Percentiles rank a stretch among this genome's conserved stretches.
Conservation (phyloP, 352 stramenopile genomes). For the Phytophthora pluvialis region DNA sequence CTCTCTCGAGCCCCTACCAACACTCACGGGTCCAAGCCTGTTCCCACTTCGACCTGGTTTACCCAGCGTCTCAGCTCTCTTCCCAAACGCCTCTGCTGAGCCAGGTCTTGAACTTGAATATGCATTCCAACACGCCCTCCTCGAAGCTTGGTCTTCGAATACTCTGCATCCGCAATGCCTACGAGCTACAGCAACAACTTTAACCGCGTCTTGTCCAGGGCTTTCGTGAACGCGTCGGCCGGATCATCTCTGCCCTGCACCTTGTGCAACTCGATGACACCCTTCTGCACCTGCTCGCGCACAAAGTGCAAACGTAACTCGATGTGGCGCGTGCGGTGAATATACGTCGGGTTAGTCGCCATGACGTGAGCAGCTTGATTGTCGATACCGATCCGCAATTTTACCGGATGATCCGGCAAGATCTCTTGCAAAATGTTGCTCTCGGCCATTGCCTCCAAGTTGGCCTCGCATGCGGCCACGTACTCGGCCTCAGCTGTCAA, state of each 20-base stretch:
- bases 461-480: slow-evolving; percentile 2
- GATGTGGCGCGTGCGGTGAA: slow-evolving; percentile 1
- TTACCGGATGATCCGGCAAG: not conserved
- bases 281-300: slow-evolving; percentile 3
- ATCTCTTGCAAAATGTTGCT: slow-evolving; percentile 8
- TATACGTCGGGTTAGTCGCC: slow-evolving; percentile 2
- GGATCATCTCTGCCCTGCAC: not conserved
- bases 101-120: too few species aligned
- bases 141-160: too few species aligned
- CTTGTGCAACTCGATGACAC: not conserved
- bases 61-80: too few species aligned
- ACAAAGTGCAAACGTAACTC: slow-evolving; percentile 3
- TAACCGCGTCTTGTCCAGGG: slow-evolving; percentile 1
- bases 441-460: not conserved
- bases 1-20: too few species aligned
- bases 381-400: slow-evolving; percentile 5
- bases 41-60: too few species aligned
- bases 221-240: slow-evolving; percentile 2
- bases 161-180: not conserved
- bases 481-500: not conserved
- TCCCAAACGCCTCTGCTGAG: too few species aligned
- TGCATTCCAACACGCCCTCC: too few species aligned
- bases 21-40: too few species aligned
- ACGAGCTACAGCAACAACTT: not conserved
- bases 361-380: slow-evolving; percentile 2